Evolutionary conservation across 2,329 filamentous ascomycete species (phyloP), one percentile per base, ranked within the genome.

Genomic region (Cryphonectria parasitica): DNA sequence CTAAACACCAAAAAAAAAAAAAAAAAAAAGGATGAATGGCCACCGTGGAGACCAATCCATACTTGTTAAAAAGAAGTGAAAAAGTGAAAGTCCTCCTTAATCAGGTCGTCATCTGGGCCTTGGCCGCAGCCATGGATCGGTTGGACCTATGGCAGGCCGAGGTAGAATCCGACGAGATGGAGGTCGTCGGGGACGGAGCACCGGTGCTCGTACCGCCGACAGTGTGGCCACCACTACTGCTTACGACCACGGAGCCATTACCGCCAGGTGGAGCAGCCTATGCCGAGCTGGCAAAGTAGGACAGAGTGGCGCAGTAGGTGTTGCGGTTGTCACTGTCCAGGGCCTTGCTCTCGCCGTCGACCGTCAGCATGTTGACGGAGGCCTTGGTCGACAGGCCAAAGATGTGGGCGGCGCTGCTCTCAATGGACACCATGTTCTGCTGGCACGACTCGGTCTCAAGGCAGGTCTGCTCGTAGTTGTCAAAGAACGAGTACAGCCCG

Each of bases 401-500:
- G 52, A 95, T 79, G 74, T 89, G 83, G 54, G 93, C 84, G 28
- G 80, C 78, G 66, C 84, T 92, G 77, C 87, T 87, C 79, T 94
- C 90, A 49, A 95, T 83, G 75, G 88, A 89, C 63, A 95, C 86
- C 82, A 96, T 94, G 81, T 94, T 91, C 70, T 90, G 85, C 81
- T 95, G 93, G 83, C 93, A 96, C 74, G 87, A 88, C 78, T 92
- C 87, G 13, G 85, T 85, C 52, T 81, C 79, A 22, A 95, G 86
- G 76, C 93, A 96, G 25, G 85, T 84, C 80, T 94, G 91, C 52
- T 82, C 83, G 81, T 95, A 95, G 84, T 94, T 93, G 79, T 95
- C 88, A 77, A 94, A 95, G 87, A 95, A 95, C 74, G 87, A 91
- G 85, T 95, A 95, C 71, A 95, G 82, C 36, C 92, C 92, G 6